Evolutionary conservation across 208 protist species (phyloP).

Genomic region (Trypanosoma rangeli): DNA sequence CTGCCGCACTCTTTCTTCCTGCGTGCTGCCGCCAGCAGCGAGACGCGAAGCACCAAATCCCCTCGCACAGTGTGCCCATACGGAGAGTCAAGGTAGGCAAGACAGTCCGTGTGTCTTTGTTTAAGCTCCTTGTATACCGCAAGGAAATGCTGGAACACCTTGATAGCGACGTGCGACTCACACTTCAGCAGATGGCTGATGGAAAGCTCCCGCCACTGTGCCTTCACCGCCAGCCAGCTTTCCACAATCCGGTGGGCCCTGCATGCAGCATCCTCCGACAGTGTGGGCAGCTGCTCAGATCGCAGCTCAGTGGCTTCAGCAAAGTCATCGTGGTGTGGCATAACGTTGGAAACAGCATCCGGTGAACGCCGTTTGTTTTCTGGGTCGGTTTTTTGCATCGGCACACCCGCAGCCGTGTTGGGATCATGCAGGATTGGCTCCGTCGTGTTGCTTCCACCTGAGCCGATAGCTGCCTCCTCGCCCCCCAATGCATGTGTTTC

Average conservation of each 20-base stretch:
- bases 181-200: conserved; percentile 12
- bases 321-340: background rate
- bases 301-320: background rate
- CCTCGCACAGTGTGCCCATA: conserved; percentile 21
- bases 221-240: conserved; percentile 14
- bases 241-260: conserved; percentile 11
- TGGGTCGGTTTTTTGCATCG: background rate
- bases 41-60: conserved; percentile 18
- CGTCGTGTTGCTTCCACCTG: background rate
- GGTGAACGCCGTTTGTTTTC: background rate
- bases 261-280: background rate
- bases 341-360: background rate
- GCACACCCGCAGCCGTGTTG: background rate
- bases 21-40: background rate
- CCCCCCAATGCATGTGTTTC: background rate
- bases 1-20: background rate
- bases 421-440: background rate
- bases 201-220: conserved; percentile 8
- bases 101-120: conserved; percentile 72
- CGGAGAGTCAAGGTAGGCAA: conserved; percentile 57
- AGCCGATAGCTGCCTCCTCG: background rate
- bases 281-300: background rate
- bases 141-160: conserved; percentile 54
- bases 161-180: conserved; percentile 14
- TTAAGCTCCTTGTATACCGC: conserved; percentile 87